Conservation (phyloP, 768 basidiomycete species). For the Cytidiella melzeri region DNA sequence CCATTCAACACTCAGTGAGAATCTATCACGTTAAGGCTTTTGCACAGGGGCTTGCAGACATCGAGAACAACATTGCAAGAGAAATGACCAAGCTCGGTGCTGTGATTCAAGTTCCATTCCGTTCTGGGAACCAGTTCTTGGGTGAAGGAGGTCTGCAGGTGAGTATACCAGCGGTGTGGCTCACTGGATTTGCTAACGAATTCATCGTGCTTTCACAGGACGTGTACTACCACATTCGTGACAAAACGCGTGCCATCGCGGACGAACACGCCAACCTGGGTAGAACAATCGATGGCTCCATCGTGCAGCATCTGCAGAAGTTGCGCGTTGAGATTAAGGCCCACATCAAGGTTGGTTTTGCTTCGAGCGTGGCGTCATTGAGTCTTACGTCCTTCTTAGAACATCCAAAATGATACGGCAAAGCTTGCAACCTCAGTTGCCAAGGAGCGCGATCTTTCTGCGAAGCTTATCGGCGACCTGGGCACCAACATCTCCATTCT, state of each 20-base stretch:
- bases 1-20: background rate
- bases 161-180: slow-evolving; percentile 17
- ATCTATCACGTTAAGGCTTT: background rate
- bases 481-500: slow-evolving; percentile 81
- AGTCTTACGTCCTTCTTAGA: slow-evolving; percentile 44
- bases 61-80: slow-evolving; percentile 89
- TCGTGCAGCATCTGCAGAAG: slow-evolving; percentile 97
- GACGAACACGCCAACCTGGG: slow-evolving; percentile 97
- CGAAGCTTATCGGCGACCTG: slow-evolving; percentile 81
- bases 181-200: no score
- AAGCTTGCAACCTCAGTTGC: slow-evolving; percentile 89
- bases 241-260: slow-evolving; percentile 88
- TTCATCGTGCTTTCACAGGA: slow-evolving; percentile 43
- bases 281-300: slow-evolving; percentile 92
- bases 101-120: slow-evolving; percentile 96
- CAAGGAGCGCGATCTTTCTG: slow-evolving; percentile 85
- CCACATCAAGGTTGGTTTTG: slow-evolving; percentile 72
- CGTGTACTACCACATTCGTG: slow-evolving; percentile 86
- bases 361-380: background rate
- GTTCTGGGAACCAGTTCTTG: slow-evolving; percentile 92
- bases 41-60: slow-evolving; percentile 61
- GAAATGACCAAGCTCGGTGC: slow-evolving; percentile 92
- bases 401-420: slow-evolving; percentile 93
- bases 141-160: slow-evolving; percentile 96
- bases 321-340: slow-evolving; percentile 94